Conservation (phyloP, 257 asterid species). For the Forsythia viridissima region DNA sequence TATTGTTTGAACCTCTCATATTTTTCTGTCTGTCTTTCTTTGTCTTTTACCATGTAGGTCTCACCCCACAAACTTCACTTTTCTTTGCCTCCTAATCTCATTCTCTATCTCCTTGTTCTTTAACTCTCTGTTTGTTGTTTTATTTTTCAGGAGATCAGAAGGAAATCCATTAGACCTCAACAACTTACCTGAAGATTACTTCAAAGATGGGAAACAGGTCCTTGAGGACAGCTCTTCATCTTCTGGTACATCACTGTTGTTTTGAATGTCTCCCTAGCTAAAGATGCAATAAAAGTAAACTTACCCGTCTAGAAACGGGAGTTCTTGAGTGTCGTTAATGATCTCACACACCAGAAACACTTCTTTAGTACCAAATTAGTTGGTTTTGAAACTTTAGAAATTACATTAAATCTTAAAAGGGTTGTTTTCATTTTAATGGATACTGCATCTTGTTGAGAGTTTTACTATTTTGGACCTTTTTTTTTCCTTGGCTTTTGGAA, state of each 20-base stretch:
- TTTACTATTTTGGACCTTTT: no score
- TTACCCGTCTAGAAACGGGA: no score
- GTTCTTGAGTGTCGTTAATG: no score
- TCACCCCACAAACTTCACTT: conserved; percentile 33
- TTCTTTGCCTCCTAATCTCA: background rate
- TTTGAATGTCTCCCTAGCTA: background rate
- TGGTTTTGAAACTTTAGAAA: no score
- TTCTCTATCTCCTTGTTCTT: conserved; percentile 14
- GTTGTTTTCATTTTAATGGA: no score
- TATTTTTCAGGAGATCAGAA: conserved; percentile 69
- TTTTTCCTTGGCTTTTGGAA: conserved; percentile 23
- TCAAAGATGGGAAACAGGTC: conserved; percentile 56
- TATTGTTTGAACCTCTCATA: background rate
- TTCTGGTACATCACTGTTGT: conserved; percentile 61
- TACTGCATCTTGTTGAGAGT: no score
- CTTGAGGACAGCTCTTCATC: conserved; percentile 74
- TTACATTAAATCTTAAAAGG: no score
- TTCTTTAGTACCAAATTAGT: no score
- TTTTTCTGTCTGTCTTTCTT: conserved; percentile 42
- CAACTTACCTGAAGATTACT: conserved; percentile 91
- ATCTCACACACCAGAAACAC: no score
- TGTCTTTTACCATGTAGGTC: conserved; percentile 66
- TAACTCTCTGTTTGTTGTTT: conserved; percentile 1
- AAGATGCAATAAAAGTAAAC: no score
- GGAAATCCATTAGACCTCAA: conserved; percentile 87